A percentile compares a stretch with the other conserved stretches of the same genome.
Conservation (phyloP, 2,329 filamentous ascomycete species). For the Lasiodiplodia gonubiensis region DNA sequence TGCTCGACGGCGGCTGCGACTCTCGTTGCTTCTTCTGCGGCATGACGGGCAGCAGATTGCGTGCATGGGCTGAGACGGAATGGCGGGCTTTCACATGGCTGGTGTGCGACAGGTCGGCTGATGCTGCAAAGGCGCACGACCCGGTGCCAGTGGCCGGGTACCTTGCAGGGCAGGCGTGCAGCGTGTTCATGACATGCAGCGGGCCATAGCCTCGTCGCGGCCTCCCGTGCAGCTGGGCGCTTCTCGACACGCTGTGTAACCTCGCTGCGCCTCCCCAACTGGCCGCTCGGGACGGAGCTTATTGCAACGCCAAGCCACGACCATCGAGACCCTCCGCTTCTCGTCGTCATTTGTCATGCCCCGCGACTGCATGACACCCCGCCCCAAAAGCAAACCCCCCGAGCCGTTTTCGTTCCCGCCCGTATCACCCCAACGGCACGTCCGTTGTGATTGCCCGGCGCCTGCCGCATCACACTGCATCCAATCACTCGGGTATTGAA, state of each 20-base stretch:
- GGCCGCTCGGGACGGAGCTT: slow-evolving; percentile 18
- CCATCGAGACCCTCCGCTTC: neutral
- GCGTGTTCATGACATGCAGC: slow-evolving; percentile 24
- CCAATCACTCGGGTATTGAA: neutral
- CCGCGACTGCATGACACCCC: slow-evolving; percentile 4
- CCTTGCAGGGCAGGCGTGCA: slow-evolving; percentile 20
- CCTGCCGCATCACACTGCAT: slow-evolving; percentile 13
- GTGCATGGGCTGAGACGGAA: neutral
- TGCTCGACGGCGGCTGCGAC: slow-evolving; percentile 15
- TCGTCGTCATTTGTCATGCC: slow-evolving; percentile 14
- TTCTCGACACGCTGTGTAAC: slow-evolving; percentile 16
- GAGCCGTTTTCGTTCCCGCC: slow-evolving; percentile 14
- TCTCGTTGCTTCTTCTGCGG: slow-evolving; percentile 10
- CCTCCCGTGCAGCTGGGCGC: slow-evolving; percentile 27
- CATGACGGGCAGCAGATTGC: slow-evolving; percentile 21
- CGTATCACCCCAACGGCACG: slow-evolving; percentile 1
- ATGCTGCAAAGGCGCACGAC: slow-evolving; percentile 1
- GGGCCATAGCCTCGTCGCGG: slow-evolving; percentile 18
- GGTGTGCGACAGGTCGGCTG: slow-evolving; percentile 9
- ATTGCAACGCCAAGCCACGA: slow-evolving; percentile 10
- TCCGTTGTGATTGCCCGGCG: slow-evolving; percentile 15
- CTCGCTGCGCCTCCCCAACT: slow-evolving; percentile 6
- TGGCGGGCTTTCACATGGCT: slow-evolving; percentile 6
- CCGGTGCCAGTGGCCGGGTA: slow-evolving; percentile 21
- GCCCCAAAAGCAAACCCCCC: slow-evolving; percentile 19